phyloP scores from a whole-genome alignment of 306 rosid genomes.

The Quillaja saponaria region DNA sequence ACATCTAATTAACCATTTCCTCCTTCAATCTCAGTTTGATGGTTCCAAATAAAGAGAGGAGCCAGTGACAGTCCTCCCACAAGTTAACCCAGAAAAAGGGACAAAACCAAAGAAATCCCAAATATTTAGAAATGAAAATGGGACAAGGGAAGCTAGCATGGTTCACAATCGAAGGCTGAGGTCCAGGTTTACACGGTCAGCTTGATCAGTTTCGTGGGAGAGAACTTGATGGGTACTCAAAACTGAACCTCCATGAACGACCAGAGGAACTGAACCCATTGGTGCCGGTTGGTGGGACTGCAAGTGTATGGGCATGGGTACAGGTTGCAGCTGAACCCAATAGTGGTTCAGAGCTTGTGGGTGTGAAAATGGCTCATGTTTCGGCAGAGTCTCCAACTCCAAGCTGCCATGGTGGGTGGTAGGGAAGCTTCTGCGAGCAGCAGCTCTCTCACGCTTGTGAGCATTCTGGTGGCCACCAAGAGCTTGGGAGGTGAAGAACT shows the following conservation, averaged over 20 bases:
- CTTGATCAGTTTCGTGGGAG: slow-evolving; percentile 21
- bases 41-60: no score
- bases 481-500: slow-evolving; percentile 82
- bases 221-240: slow-evolving; percentile 26
- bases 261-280: slow-evolving; percentile 7
- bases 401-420: background rate
- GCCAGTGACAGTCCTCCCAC: no score
- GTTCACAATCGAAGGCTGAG: slow-evolving; percentile 58
- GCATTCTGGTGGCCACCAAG: slow-evolving; percentile 97
- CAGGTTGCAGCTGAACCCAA: slow-evolving; percentile 33
- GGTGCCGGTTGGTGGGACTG: slow-evolving; percentile 4
- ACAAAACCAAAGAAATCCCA: background rate
- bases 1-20: no score
- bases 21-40: no score
- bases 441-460: slow-evolving; percentile 84
- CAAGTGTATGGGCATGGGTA: slow-evolving; percentile 28
- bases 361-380: background rate
- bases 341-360: slow-evolving; percentile 19
- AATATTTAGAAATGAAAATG: background rate
- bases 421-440: slow-evolving; percentile 36
- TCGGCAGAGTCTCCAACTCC: background rate
- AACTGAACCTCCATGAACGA: background rate
- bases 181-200: slow-evolving; percentile 45
- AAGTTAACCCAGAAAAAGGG: background rate
- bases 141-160: background rate